These are phyloP conservation scores for Geotrichum phurueaensis DNA, from an alignment of 1,139 yeast species.

Conservation along the genomic window DNA sequence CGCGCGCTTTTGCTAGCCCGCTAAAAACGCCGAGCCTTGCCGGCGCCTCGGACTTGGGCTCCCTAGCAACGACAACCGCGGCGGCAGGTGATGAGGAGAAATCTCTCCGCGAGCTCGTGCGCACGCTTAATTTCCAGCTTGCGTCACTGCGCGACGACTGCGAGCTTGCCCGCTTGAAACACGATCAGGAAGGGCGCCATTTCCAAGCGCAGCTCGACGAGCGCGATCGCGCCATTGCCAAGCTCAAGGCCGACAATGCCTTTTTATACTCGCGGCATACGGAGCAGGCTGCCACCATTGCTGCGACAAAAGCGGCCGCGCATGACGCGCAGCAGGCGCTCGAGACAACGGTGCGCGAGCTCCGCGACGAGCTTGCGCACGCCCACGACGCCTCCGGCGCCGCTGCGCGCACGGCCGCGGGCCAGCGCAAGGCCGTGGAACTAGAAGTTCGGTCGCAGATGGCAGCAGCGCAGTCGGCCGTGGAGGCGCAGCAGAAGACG, in stretches of 20 bases:
- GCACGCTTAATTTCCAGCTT: conserved; percentile 35
- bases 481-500: conserved; percentile 10
- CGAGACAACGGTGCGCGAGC: conserved; percentile 23
- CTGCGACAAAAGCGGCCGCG: conserved; percentile 30
- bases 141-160: conserved; percentile 31
- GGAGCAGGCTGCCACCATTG: conserved; percentile 33
- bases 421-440: not conserved
- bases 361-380: conserved; percentile 21
- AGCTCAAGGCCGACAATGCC: conserved; percentile 38
- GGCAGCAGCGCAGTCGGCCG: conserved; percentile 23
- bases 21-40: not conserved
- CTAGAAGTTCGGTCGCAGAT: conserved; percentile 16
- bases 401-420: not conserved
- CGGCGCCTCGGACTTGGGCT: not conserved
- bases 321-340: conserved; percentile 24
- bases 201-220: conserved; percentile 32
- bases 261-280: conserved; percentile 41
- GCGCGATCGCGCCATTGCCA: conserved; percentile 34
- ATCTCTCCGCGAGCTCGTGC: conserved; percentile 21
- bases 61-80: not conserved
- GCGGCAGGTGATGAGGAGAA: not conserved
- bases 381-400: conserved; percentile 16
- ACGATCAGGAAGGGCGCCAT: conserved; percentile 33
- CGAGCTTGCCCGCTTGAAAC: conserved; percentile 32
- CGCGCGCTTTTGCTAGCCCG: conserved; percentile 1